phyloP scores from a whole-genome alignment of 495 filamentous ascomycete species.

The Usnea hakonensis region DNA sequence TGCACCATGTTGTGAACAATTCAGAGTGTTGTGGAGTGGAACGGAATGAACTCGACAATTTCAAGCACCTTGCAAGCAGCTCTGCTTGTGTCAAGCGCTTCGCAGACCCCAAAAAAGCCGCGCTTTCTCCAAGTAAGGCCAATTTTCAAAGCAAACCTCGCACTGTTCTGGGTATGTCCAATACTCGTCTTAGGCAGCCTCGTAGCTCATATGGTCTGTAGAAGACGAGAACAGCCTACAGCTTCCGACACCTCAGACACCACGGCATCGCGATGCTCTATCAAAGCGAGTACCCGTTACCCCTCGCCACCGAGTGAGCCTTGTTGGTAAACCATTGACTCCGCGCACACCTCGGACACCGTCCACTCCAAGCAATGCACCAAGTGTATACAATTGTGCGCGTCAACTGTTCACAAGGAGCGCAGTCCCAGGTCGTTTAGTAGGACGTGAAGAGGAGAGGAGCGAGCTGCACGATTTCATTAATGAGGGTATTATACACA shows the following conservation, averaged over 20 bases:
- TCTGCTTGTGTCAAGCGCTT: conserved; percentile 15
- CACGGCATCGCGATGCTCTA: conserved; percentile 57
- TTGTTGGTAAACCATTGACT: conserved; percentile 56
- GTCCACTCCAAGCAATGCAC: conserved; percentile 49
- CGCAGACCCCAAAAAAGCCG: background rate
- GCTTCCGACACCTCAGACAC: conserved; percentile 50
- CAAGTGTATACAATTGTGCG: conserved; percentile 75
- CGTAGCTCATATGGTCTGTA: conserved; percentile 3
- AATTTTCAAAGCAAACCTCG: background rate
- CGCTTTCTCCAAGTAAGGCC: background rate
- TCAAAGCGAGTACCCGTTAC: conserved; percentile 57
- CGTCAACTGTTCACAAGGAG: conserved; percentile 81
- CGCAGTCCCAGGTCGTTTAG: conserved; percentile 61
- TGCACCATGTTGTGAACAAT: background rate
- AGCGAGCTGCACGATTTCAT: conserved; percentile 64
- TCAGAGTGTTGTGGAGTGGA: conserved; percentile 34
- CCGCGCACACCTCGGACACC: conserved; percentile 60
- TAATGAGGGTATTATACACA: conserved; percentile 47
- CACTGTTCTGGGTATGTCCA: background rate
- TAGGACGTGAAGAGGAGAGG: conserved; percentile 78
- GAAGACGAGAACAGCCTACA: conserved; percentile 25
- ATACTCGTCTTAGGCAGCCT: background rate
- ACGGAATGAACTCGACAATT: conserved; percentile 60
- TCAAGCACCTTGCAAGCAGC: conserved; percentile 21
- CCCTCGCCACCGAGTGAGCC: conserved; percentile 58